Conservation (phyloP, 2,329 filamentous ascomycete species). For the Fusarium mexicanum region DNA sequence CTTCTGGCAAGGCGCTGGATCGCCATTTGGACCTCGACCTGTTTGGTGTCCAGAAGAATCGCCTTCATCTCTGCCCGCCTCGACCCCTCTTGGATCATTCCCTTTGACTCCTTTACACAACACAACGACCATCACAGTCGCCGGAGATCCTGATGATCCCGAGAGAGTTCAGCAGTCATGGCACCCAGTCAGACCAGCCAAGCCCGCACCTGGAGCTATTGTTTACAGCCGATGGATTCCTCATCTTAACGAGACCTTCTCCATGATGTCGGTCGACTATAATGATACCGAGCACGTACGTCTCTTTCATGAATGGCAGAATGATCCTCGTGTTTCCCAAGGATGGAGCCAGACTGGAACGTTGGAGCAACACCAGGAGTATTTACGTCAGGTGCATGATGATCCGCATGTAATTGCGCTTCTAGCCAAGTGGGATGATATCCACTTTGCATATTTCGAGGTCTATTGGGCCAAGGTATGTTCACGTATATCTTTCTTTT, state of each 20-base stretch:
- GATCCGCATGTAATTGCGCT: constrained; percentile 78
- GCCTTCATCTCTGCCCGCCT: constrained; percentile 48
- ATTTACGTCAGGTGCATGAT: constrained; percentile 73
- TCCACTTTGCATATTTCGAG: constrained; percentile 80
- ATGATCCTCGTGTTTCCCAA: constrained; percentile 81
- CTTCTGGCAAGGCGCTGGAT: constrained; percentile 77
- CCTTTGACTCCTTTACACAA: constrained; percentile 61
- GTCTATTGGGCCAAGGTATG: constrained; percentile 77
- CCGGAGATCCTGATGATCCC: constrained; percentile 54
- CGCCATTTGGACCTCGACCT: constrained; percentile 71
- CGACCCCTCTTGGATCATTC: constrained; percentile 54
- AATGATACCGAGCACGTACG: constrained; percentile 69
- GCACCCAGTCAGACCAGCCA: constrained; percentile 77
- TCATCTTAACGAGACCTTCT: constrained; percentile 79
- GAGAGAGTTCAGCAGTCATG: constrained; percentile 62
- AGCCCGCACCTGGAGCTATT: constrained; percentile 74
- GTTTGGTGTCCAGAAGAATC: constrained; percentile 66
- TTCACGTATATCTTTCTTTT: not conserved
- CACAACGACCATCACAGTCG: constrained; percentile 52
- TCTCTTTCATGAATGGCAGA: constrained; percentile 84
- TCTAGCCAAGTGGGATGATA: constrained; percentile 76
- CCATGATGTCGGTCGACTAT: constrained; percentile 78
- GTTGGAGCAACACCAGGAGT: constrained; percentile 77
- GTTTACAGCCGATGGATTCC: constrained; percentile 84
- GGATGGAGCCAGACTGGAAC: constrained; percentile 85